These are phyloP conservation scores for Fusarium pseudoanthophilum DNA, from an alignment of 2,329 filamentous ascomycete genomes.

Conservation along the genomic window DNA sequence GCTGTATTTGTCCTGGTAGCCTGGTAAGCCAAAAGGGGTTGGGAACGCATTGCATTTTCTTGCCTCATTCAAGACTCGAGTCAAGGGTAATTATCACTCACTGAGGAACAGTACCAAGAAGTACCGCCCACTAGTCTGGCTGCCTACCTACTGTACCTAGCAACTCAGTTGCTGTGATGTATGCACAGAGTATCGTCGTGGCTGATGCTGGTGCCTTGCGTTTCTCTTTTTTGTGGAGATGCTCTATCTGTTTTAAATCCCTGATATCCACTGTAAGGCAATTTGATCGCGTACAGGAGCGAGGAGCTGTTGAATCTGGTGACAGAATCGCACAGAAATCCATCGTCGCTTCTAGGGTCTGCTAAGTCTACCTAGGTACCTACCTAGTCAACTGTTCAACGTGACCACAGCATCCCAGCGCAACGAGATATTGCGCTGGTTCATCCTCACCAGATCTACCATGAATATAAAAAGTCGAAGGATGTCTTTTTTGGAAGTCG, in stretches of 20 bases:
- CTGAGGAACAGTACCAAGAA: not conserved
- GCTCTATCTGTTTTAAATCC: conserved; percentile 5
- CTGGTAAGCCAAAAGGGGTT: not conserved
- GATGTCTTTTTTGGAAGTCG: not conserved
- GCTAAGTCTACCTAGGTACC: not conserved
- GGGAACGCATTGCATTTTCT: not conserved
- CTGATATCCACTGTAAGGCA: conserved; percentile 28
- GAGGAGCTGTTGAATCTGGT: conserved; percentile 8
- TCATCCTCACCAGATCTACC: not conserved
- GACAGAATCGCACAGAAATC: conserved; percentile 39
- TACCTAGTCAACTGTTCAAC: conserved; percentile 4
- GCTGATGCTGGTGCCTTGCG: conserved; percentile 26
- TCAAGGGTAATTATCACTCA: not conserved
- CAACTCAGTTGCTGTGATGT: not conserved
- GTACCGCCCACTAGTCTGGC: not conserved
- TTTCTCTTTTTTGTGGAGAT: conserved; percentile 20
- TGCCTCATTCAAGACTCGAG: not conserved
- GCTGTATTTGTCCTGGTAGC: not conserved
- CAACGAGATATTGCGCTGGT: not conserved
- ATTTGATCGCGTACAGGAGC: conserved; percentile 28
- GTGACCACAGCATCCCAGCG: conserved; percentile 23
- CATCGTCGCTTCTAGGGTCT: conserved; percentile 36
- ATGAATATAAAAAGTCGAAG: conserved; percentile 9
- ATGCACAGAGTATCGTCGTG: conserved; percentile 2
- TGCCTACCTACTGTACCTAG: not conserved